These are phyloP conservation scores for Teunomyces lycoperdinae DNA, from an alignment of 805 yeast genomes.

Conservation along the genomic window DNA sequence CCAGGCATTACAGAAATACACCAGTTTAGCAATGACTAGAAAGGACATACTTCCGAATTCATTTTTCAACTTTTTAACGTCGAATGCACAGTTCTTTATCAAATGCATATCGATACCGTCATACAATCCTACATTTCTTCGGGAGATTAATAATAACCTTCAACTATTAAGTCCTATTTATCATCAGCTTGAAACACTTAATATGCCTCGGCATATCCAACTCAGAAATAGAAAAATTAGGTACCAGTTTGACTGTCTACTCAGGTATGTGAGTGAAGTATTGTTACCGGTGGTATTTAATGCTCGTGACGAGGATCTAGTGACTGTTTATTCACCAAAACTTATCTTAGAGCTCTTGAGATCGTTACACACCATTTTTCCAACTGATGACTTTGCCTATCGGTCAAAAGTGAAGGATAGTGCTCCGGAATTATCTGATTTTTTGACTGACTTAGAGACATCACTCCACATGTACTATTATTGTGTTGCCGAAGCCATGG, in stretches of 20 bases:
- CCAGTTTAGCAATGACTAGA: neutral
- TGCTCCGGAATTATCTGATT: slow-evolving; percentile 8
- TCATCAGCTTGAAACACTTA: neutral
- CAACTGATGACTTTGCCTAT: slow-evolving; percentile 14
- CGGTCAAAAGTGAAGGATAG: neutral
- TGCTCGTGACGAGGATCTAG: slow-evolving; percentile 12
- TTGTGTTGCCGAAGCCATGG: slow-evolving; percentile 20
- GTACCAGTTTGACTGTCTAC: slow-evolving; percentile 14
- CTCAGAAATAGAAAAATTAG: slow-evolving; percentile 1
- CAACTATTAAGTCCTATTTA: neutral
- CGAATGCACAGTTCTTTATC: slow-evolving; percentile 12
- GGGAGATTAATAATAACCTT: slow-evolving; percentile 5
- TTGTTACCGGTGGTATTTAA: slow-evolving; percentile 16
- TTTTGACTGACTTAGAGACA: slow-evolving; percentile 15
- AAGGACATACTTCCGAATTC: neutral
- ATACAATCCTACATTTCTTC: slow-evolving; percentile 7
- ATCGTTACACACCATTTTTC: slow-evolving; percentile 20
- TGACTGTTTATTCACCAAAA: slow-evolving; percentile 18
- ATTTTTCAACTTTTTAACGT: slow-evolving; percentile 5
- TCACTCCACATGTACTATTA: slow-evolving; percentile 21
- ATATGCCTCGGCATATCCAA: neutral
- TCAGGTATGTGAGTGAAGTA: slow-evolving; percentile 13
- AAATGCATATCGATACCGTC: slow-evolving; percentile 14
- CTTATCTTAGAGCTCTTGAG: slow-evolving; percentile 16
- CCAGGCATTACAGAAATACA: neutral